Percentiles rank a stretch among this genome's conserved stretches.
Evolutionary conservation across 495 filamentous ascomycete species (phyloP).

Genomic region (Penicillium bialowiezense): DNA sequence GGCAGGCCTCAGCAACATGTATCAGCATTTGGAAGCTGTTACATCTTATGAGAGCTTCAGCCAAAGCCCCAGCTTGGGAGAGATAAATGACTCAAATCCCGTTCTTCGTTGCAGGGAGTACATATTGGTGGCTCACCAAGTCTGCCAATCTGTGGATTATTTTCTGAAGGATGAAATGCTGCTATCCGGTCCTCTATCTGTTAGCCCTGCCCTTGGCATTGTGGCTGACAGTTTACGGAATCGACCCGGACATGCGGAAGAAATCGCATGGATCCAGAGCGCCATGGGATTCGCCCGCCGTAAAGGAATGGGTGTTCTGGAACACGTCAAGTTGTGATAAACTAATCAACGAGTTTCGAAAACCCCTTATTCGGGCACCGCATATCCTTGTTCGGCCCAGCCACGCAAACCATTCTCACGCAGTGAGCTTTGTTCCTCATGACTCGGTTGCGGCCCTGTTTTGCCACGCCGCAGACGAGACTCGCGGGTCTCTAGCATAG

Average conservation of each 20-base stretch:
- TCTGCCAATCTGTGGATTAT: slow-evolving; percentile 34
- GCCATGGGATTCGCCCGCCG: not conserved
- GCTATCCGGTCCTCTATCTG: slow-evolving; percentile 12
- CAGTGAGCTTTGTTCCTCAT: slow-evolving; percentile 11
- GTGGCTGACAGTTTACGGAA: slow-evolving; percentile 10
- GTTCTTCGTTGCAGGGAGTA: slow-evolving; percentile 23
- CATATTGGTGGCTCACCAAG: slow-evolving; percentile 21
- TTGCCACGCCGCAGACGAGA: slow-evolving; percentile 49
- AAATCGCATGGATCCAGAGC: slow-evolving; percentile 5
- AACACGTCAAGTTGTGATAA: slow-evolving; percentile 55
- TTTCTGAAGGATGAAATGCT: slow-evolving; percentile 17
- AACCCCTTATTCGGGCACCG: not conserved
- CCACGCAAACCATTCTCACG: slow-evolving; percentile 3
- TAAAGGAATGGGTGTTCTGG: slow-evolving; percentile 5
- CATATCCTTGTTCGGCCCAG: slow-evolving; percentile 18
- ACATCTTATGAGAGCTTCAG: not conserved
- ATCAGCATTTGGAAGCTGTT: slow-evolving; percentile 8
- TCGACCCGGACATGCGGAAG: not conserved
- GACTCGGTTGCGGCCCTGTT: not conserved
- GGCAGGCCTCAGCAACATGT: slow-evolving; percentile 20
- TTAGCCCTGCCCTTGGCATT: slow-evolving; percentile 14
- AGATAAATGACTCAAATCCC: not conserved
- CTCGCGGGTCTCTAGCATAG: slow-evolving; percentile 54
- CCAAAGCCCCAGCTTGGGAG: not conserved
- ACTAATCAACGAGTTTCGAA: slow-evolving; percentile 60